Evolutionary conservation across 2,329 filamentous ascomycete genomes (phyloP), one percentile per base, ranked within the genome.

Genomic region (Colletotrichum orchidophilum): DNA sequence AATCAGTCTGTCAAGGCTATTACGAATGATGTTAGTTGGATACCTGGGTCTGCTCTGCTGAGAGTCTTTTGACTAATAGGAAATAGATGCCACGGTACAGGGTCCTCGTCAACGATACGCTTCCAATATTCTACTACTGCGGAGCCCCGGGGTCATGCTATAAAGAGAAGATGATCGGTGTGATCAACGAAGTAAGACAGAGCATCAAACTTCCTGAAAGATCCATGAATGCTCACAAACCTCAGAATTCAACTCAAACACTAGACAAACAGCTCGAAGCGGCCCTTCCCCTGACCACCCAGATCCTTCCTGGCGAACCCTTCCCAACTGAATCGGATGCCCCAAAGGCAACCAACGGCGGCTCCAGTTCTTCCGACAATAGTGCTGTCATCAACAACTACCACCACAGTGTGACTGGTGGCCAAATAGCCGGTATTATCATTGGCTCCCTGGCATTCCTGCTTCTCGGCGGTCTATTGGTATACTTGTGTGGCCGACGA

Each of bases 61-160:
- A 13, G 8, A 18, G 8, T n/a, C 7, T 29, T 15, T 54, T 5
- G n/a, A n/a, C 82, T 81, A 21, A 82, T 77, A 15, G 83, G 78
- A 78, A 79, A 77, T 50, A 85, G 83, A 81, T 79, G 21, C 86
- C 85, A 24, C 80, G 76, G 46, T 88, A 78, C 68, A 75, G 77
- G 52, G 74, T 87, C 27, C 74, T 73, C 24, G 82, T 93, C 67
- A 92, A 92, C 74, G 83, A 90, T 73, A 91, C 90, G 0, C 79
- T 87, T 26, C 91, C 92, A 0, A 87, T 91, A 18, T 93, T 91
- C 78, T 93, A 88, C 79, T 94, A 94, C 78, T 94, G 91, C 73
- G 88, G 90, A 0, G 92, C 92, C 0, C 86, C 89, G 0, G 86
- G 84, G 0, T 93, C 91, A 2, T 96, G 93, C 76, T 84, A 85